These are phyloP conservation scores for Eurotiales sp. DNA, from an alignment of 2,329 filamentous ascomycete species.

Conservation along the genomic window DNA sequence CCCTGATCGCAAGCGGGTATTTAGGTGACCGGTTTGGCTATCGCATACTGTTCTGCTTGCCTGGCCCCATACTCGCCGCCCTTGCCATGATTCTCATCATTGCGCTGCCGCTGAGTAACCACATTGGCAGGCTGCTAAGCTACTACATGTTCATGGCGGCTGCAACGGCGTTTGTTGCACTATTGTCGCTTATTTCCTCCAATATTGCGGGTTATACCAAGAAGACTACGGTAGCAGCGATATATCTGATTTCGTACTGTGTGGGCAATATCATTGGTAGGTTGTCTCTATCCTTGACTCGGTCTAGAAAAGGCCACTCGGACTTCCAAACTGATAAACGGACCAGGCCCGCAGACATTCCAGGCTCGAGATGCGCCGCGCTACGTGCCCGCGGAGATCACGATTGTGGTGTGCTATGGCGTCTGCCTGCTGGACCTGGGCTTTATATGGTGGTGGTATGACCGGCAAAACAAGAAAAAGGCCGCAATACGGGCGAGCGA, in stretches of 20 bases:
- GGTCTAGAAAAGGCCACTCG: no score
- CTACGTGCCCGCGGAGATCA: conserved; percentile 62
- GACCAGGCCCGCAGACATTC: conserved; percentile 57
- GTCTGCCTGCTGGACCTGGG: conserved; percentile 52
- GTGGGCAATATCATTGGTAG: conserved; percentile 56
- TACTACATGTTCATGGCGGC: conserved; percentile 63
- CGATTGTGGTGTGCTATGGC: conserved; percentile 58
- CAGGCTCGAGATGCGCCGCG: conserved; percentile 53
- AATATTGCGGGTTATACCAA: conserved; percentile 57
- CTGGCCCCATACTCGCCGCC: conserved; percentile 52
- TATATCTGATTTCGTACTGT: conserved; percentile 47
- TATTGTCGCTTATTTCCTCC: conserved; percentile 60
- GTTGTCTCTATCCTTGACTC: conserved; percentile 16
- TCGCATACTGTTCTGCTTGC: conserved; percentile 54
- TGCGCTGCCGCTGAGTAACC: conserved; percentile 56
- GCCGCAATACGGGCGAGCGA: conserved; percentile 48
- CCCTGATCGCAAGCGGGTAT: conserved; percentile 54
- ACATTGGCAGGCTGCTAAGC: conserved; percentile 57
- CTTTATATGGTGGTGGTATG: conserved; percentile 63
- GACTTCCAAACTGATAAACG: not conserved
- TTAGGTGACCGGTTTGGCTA: conserved; percentile 56
- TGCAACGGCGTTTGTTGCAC: conserved; percentile 60
- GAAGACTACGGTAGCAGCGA: conserved; percentile 50
- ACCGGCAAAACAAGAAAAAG: conserved; percentile 58
- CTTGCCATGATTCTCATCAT: conserved; percentile 63